A percentile compares a stretch with the other conserved stretches of the same genome.
Evolutionary conservation across 2,329 filamentous ascomycete genomes (phyloP).

Genomic region (Geosmithia morbida): DNA sequence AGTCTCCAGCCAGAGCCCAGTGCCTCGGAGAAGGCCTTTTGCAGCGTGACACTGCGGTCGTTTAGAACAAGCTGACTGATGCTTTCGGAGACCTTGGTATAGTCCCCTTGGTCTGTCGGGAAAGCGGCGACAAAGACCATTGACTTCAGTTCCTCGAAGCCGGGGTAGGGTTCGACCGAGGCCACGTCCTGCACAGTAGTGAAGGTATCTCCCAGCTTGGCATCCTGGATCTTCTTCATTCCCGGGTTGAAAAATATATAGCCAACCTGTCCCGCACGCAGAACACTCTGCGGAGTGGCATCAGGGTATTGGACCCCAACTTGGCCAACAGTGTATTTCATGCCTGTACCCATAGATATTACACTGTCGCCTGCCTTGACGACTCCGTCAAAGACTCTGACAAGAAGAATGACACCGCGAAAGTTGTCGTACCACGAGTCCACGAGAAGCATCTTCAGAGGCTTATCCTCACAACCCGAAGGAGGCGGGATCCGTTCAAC

Average conservation of each 20-base stretch:
- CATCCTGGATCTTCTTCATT: constrained; percentile 94
- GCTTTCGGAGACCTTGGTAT: constrained; percentile 77
- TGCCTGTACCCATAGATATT: constrained; percentile 74
- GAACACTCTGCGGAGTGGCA: constrained; percentile 62
- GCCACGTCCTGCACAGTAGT: constrained; percentile 68
- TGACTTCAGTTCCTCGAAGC: constrained; percentile 92
- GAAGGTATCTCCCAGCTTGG: constrained; percentile 91
- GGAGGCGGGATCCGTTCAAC: constrained; percentile 76
- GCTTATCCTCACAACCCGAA: constrained; percentile 54
- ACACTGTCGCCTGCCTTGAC: constrained; percentile 73
- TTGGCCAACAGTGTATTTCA: constrained; percentile 87
- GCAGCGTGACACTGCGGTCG: constrained; percentile 83
- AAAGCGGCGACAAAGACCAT: constrained; percentile 99
- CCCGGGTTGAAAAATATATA: constrained; percentile 97
- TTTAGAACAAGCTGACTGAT: constrained; percentile 90
- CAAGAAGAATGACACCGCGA: constrained; percentile 80
- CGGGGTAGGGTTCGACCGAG: constrained; percentile 65
- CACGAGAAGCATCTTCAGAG: constrained; percentile 73
- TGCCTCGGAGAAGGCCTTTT: constrained; percentile 89
- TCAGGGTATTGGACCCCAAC: constrained; percentile 93
- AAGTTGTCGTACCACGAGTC: constrained; percentile 99
- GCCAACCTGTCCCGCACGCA: constrained; percentile 87
- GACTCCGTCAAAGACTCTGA: constrained; percentile 80
- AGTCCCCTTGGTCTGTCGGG: constrained; percentile 80
- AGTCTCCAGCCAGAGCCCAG: constrained; percentile 87